Evolutionary conservation across 208 protist species (phyloP).

Genomic region (Trypanosoma rangeli): DNA sequence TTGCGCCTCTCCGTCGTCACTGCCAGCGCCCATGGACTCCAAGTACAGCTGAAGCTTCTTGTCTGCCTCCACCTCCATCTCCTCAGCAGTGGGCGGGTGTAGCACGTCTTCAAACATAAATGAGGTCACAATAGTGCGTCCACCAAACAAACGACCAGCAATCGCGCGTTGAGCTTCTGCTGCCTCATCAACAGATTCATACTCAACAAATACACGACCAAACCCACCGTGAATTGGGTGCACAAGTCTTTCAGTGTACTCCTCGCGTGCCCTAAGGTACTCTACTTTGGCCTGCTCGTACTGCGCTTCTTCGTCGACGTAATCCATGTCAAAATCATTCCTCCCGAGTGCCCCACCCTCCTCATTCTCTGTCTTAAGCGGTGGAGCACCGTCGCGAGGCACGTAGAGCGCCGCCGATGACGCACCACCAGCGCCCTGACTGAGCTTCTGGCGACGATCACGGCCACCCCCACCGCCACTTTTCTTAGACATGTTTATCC

Average conservation of each 20-base stretch:
- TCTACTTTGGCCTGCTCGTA: conserved; percentile 47
- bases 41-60: conserved; percentile 29
- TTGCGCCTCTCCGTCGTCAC: conserved; percentile 16
- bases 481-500: conserved; percentile 14
- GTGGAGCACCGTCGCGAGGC: not conserved
- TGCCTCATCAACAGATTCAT: conserved; percentile 85
- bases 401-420: not conserved
- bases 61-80: conserved; percentile 31
- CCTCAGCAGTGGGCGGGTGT: conserved; percentile 27
- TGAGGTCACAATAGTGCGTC: conserved; percentile 86
- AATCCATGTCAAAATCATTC: conserved; percentile 13
- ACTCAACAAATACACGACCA: conserved; percentile 87
- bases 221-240: conserved; percentile 83
- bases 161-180: conserved; percentile 75
- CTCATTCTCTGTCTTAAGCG: not conserved
- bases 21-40: conserved; percentile 16
- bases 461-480: not conserved
- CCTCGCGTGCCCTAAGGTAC: conserved; percentile 52
- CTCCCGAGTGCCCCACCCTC: not conserved
- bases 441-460: not conserved
- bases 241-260: conserved; percentile 57
- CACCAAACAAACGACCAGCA: conserved; percentile 79
- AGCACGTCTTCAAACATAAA: conserved; percentile 90
- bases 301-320: conserved; percentile 29
- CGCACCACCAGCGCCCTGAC: not conserved